Evolutionary conservation across 768 basidiomycete species (phyloP).

Genomic region (Boletus speciosus): DNA sequence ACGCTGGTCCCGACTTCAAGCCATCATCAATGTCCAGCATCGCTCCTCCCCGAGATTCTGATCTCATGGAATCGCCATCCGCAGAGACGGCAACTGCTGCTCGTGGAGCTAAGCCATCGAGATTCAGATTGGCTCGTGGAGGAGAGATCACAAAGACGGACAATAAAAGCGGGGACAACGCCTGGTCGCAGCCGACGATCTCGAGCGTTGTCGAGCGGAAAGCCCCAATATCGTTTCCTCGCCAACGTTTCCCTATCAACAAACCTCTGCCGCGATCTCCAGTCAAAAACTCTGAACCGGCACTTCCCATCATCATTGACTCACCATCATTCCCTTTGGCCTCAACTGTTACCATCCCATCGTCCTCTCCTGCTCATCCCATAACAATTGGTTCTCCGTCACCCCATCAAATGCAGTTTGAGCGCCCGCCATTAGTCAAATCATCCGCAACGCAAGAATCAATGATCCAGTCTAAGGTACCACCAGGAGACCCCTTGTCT

Average conservation of each 20-base stretch:
- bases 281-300: background rate
- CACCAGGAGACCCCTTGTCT: background rate
- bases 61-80: background rate
- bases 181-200: slow-evolving; percentile 33
- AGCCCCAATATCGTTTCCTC: slow-evolving; percentile 2
- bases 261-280: slow-evolving; percentile 7
- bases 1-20: slow-evolving; percentile 46
- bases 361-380: slow-evolving; percentile 4
- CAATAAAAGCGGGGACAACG: slow-evolving; percentile 30
- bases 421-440: slow-evolving; percentile 25
- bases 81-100: background rate
- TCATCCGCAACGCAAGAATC: slow-evolving; percentile 12
- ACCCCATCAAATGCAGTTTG: slow-evolving; percentile 10
- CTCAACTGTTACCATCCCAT: background rate
- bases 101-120: slow-evolving; percentile 40
- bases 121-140: slow-evolving; percentile 39
- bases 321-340: slow-evolving; percentile 19
- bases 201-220: slow-evolving; percentile 27
- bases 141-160: slow-evolving; percentile 4
- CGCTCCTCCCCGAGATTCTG: background rate
- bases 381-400: slow-evolving; percentile 17
- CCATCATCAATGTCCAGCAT: slow-evolving; percentile 1
- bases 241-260: slow-evolving; percentile 16
- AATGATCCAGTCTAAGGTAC: background rate
- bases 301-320: slow-evolving; percentile 13